Base-by-base conservation (phyloP, 2,329 filamentous ascomycete genomes). In the Chrysoporthe cubensis region DNA sequence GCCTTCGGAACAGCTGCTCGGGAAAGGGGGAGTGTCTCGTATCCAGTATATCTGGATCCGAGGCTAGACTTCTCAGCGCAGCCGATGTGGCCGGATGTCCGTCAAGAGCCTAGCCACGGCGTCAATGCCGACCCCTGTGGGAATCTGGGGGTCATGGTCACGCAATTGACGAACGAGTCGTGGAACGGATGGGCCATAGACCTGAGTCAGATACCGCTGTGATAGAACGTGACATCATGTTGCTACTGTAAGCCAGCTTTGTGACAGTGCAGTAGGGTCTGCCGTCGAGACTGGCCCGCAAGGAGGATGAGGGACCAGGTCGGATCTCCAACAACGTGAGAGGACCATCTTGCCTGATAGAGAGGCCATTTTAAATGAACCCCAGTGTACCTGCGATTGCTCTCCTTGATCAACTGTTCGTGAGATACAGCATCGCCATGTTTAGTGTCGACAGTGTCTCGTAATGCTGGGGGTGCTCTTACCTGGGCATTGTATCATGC, bases 101-200 rank as follows among this genome's bases (percentile, higher is more conserved):
- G 60, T 57, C 64, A 34, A 56, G 65, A 54, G 9, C 14, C 37
- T 3, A 62, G 64, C 62, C 57, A 67, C 44, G 34, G 44, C 48
- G 9, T 65, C 21, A 57, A 65, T 16, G 32, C 50, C 21, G 68
- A 62, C 44, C 13, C 43, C 21, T 62, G 50, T n/a, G 62, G 63
- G 37, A 37, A 64, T 43, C 52, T 65, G 11, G 62, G 48, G 14
- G 40, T 64, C 32, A 62, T 65, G 65, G 63, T 69, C 32, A 48
- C 62, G 18, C 65, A 67, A 44, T 40, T 64, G 46, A 48, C 42
- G 16, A 40, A 63, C 37, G 62, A 65, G 42, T 43, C 62, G 52
- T 69, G 62, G 65, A 62, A 66, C 32, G 68, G 48, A 9, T 69
- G 66, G 67, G 26, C 57, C 46, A 54, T 44, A 37, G 68, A 59